Evolutionary conservation across 2,329 filamentous ascomycete genomes (phyloP).

Genomic region (Rhinocladiella mackenziei): DNA sequence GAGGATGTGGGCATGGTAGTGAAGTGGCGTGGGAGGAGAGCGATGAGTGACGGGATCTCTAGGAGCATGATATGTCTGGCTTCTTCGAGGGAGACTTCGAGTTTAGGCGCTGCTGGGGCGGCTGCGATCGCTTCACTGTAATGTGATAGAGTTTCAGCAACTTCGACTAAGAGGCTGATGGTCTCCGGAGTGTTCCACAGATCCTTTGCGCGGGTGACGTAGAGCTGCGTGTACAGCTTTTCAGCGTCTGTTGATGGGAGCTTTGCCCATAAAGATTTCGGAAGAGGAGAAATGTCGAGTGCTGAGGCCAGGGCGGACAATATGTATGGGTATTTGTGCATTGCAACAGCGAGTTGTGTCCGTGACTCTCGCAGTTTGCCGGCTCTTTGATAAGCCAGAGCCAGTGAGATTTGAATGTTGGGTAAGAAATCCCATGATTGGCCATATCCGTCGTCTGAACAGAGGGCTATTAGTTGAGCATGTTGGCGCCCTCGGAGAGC

Average conservation of each 20-base stretch:
- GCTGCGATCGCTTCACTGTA: slow-evolving; percentile 42
- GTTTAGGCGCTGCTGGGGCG: slow-evolving; percentile 37
- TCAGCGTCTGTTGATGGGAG: slow-evolving; percentile 62
- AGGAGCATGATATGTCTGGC: slow-evolving; percentile 76
- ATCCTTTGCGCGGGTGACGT: slow-evolving; percentile 71
- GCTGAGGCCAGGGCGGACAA: slow-evolving; percentile 76
- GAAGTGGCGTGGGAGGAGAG: slow-evolving; percentile 62
- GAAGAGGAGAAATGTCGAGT: slow-evolving; percentile 69
- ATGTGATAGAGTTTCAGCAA: slow-evolving; percentile 55
- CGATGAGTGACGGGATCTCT: slow-evolving; percentile 67
- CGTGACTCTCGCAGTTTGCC: slow-evolving; percentile 64
- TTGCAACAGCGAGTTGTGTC: slow-evolving; percentile 61
- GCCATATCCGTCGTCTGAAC: slow-evolving; percentile 50
- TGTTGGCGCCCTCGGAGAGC: slow-evolving; percentile 77
- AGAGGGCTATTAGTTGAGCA: slow-evolving; percentile 68
- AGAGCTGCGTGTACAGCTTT: slow-evolving; percentile 69
- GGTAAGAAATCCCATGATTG: slow-evolving; percentile 54
- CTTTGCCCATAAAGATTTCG: slow-evolving; percentile 78
- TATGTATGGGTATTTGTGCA: slow-evolving; percentile 76
- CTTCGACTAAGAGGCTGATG: slow-evolving; percentile 64
- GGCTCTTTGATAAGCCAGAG: slow-evolving; percentile 70
- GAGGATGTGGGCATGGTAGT: slow-evolving; percentile 65
- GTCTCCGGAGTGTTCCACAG: slow-evolving; percentile 79
- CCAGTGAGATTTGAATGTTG: slow-evolving; percentile 71
- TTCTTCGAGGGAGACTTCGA: slow-evolving; percentile 53